phyloP scores from a whole-genome alignment of 2,329 filamentous ascomycete genomes.

The Fusarium dimerum region DNA sequence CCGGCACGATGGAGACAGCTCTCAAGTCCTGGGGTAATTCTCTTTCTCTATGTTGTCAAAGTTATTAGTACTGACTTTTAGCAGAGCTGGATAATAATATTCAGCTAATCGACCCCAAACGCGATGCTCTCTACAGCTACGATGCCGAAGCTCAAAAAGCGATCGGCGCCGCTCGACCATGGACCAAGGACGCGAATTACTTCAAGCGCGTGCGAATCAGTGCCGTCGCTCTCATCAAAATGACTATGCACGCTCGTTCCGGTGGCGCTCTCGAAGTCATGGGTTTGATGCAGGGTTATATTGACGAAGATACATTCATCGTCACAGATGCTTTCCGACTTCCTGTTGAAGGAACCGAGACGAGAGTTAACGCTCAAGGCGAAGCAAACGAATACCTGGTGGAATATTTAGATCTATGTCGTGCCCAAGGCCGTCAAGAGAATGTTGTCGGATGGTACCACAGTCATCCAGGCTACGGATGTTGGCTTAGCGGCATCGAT shows the following conservation, averaged over 20 bases:
- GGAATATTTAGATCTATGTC: constrained; percentile 74
- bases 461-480: constrained; percentile 95
- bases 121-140: constrained; percentile 91
- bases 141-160: constrained; percentile 67
- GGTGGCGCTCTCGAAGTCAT: constrained; percentile 93
- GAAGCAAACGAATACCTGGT: constrained; percentile 98
- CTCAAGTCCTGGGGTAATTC: constrained; percentile 33
- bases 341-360: constrained; percentile 98
- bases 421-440: constrained; percentile 77
- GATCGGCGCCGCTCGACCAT: constrained; percentile 67
- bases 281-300: constrained; percentile 97
- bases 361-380: constrained; percentile 90
- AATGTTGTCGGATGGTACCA: constrained; percentile 99
- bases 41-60: no score
- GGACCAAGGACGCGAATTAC: constrained; percentile 77
- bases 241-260: constrained; percentile 98
- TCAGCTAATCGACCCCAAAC: constrained; percentile 78
- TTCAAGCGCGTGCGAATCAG: constrained; percentile 95
- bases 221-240: constrained; percentile 91
- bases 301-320: constrained; percentile 80
- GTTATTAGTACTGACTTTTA: constrained; percentile 12
- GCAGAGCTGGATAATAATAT: constrained; percentile 86
- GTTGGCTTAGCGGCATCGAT: constrained; percentile 96
- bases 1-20: constrained; percentile 32
- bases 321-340: constrained; percentile 93